phyloP scores from a whole-genome alignment of 2,329 filamentous ascomycete species.

The Venturia carpophila region DNA sequence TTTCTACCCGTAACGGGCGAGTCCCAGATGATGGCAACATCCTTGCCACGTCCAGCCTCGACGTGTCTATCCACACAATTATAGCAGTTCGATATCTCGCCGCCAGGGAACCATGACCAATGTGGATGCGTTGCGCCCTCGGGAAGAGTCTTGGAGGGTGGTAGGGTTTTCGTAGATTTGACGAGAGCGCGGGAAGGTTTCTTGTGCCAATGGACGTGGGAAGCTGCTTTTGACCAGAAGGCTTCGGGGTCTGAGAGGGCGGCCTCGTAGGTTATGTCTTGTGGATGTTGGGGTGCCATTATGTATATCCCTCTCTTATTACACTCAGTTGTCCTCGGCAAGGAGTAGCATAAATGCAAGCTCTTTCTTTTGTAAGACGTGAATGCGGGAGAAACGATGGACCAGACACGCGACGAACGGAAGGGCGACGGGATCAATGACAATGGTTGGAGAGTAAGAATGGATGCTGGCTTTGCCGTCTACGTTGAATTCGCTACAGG shows the following conservation, averaged over 20 bases:
- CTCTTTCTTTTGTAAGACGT: neutral
- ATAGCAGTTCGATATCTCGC: conserved; percentile 83
- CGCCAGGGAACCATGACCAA: conserved; percentile 87
- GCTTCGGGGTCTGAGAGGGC: conserved; percentile 61
- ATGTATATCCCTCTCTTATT: neutral
- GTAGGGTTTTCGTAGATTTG: conserved; percentile 54
- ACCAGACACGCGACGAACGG: neutral
- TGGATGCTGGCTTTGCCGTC: neutral
- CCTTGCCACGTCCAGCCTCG: conserved; percentile 63
- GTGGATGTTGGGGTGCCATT: conserved; percentile 26
- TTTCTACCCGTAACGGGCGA: conserved; percentile 72
- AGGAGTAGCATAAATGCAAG: neutral
- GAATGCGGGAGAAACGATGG: neutral
- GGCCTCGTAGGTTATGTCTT: conserved; percentile 42
- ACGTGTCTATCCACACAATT: conserved; percentile 91
- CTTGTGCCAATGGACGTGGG: conserved; percentile 73
- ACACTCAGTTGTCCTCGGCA: neutral
- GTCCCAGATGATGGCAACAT: conserved; percentile 76
- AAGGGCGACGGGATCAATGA: neutral
- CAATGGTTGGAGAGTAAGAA: neutral
- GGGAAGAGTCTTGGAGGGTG: conserved; percentile 23
- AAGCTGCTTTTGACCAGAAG: conserved; percentile 71
- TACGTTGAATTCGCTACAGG: too few relatives aligned
- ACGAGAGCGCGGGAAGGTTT: conserved; percentile 57
- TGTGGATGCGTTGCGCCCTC: conserved; percentile 58